Evolutionary conservation across 805 yeast genomes (phyloP), one percentile per base, ranked within the genome.

Genomic region (Yarrowia deformans): DNA sequence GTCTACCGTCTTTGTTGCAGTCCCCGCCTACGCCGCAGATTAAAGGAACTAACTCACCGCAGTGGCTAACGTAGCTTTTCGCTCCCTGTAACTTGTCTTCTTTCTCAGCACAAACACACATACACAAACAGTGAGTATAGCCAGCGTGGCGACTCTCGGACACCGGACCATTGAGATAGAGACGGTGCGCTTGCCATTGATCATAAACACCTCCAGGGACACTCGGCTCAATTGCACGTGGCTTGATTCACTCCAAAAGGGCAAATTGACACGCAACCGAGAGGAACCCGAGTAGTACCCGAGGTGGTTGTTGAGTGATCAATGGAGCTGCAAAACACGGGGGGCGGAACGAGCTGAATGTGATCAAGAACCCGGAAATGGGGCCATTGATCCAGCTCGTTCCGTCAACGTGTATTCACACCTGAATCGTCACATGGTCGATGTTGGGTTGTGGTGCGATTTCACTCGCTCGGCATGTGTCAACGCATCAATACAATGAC

Each of bases 11-110:
- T 60, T 60, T 60, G 66, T 60, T 58, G 34, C 42, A 60, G 66
- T 60, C 66, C 66, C 66, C 66, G 66, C 66, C 66, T 60, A 45
- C 40, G 66, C 66, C 66, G 66, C 66, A 60, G 66, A 45, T 60
- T 43, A 45, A 43, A 34, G 66, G 52, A 45, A 34, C 66, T 45
- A 60, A 45, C 50, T 34, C 50, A 60, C 66, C 52, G 52, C 42
- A 45, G 52, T 34, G 61, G 46, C 61, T 55, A 56, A 56, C 42
- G 42, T 60, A 34, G 66, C 52, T 60, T 60, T 60, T 60, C 66
- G 66, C 52, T 39, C 42, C n/a, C 29, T 14, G 18, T 23, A 60
- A 60, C 66, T 60, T 60, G 66, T 34, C 66, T 60, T 60, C 66
- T 60, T 60, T 60, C 66, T 29, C 66, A 60, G 66, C 66, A 60